Evolutionary conservation across 108 stramenopile genomes (phyloP).

Genomic region (Epipyxis sp.): DNA sequence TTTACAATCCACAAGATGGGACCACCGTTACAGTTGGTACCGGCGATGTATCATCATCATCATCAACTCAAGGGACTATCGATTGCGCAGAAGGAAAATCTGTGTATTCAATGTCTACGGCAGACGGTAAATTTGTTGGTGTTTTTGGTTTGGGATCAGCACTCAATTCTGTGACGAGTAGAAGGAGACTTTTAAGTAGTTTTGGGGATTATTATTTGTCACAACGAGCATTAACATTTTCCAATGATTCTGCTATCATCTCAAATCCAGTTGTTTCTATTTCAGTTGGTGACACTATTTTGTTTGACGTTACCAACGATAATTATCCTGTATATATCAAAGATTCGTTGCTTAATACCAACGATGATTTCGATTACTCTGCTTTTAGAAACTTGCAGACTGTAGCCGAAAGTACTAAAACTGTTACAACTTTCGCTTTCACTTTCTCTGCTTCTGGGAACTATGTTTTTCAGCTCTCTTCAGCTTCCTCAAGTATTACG

Average conservation of each 20-base stretch:
- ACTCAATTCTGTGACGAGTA: background rate
- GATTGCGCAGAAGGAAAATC: slow-evolving; percentile 26
- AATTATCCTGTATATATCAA: slow-evolving; percentile 61
- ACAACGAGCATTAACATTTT: background rate
- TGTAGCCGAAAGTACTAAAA: slow-evolving; percentile 21
- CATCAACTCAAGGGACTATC: slow-evolving; percentile 8
- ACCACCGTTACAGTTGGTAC: background rate
- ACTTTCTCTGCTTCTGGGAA: slow-evolving; percentile 56
- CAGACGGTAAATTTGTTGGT: slow-evolving; percentile 3
- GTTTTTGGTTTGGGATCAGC: slow-evolving; percentile 9
- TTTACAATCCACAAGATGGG: background rate
- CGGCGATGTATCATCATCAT: background rate
- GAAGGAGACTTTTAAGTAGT: background rate
- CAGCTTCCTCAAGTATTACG: slow-evolving; percentile 10
- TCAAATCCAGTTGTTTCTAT: slow-evolving; percentile 55
- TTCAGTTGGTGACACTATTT: slow-evolving; percentile 48
- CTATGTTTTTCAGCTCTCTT: slow-evolving; percentile 58
- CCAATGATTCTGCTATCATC: slow-evolving; percentile 23
- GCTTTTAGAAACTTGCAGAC: slow-evolving; percentile 48
- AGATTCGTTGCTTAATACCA: slow-evolving; percentile 64
- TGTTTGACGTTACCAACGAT: slow-evolving; percentile 50
- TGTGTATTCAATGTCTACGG: slow-evolving; percentile 27
- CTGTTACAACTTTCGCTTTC: slow-evolving; percentile 47
- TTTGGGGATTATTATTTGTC: background rate
- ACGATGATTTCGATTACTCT: slow-evolving; percentile 61